Conservation (phyloP, 441 rosid species). For the Populus hybrid region DNA sequence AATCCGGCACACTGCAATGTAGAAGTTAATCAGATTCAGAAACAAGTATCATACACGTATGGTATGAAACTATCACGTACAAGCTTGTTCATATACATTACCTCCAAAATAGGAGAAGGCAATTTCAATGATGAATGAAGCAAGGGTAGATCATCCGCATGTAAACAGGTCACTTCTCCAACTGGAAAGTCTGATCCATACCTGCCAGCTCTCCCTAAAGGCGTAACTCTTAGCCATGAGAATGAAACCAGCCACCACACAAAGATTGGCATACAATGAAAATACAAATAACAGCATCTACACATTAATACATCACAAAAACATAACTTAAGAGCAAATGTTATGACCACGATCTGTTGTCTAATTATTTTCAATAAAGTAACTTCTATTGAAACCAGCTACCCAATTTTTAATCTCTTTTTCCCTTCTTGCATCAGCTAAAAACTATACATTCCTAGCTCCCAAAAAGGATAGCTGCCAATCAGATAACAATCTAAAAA, state of each 20-base stretch:
- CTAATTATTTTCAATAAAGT: background rate
- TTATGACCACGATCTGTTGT: background rate
- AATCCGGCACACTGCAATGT: constrained; percentile 74
- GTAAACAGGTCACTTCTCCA: constrained; percentile 89
- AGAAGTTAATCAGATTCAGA: constrained; percentile 25
- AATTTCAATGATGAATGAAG: constrained; percentile 66
- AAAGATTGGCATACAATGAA: background rate
- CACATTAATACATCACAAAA: background rate
- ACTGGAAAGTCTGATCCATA: constrained; percentile 80
- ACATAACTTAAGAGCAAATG: background rate
- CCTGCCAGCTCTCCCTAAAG: constrained; percentile 88
- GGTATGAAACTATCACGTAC: constrained; percentile 9
- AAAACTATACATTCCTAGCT: background rate
- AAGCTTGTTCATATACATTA: constrained; percentile 14
- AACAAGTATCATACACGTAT: constrained; percentile 6
- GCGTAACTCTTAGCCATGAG: background rate
- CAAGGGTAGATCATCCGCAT: constrained; percentile 61
- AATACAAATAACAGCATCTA: background rate
- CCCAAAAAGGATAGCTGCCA: background rate
- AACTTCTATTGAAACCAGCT: background rate
- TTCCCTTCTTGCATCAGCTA: background rate
- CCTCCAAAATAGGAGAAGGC: constrained; percentile 79
- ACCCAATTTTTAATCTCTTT: background rate
- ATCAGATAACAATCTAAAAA: too few relatives aligned
- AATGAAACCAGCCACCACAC: background rate